Percentiles rank a stretch among this genome's conserved stretches.
These are phyloP conservation scores for Rhizopogon roseolus DNA, from an alignment of 768 basidiomycete species.

Conservation along the genomic window DNA sequence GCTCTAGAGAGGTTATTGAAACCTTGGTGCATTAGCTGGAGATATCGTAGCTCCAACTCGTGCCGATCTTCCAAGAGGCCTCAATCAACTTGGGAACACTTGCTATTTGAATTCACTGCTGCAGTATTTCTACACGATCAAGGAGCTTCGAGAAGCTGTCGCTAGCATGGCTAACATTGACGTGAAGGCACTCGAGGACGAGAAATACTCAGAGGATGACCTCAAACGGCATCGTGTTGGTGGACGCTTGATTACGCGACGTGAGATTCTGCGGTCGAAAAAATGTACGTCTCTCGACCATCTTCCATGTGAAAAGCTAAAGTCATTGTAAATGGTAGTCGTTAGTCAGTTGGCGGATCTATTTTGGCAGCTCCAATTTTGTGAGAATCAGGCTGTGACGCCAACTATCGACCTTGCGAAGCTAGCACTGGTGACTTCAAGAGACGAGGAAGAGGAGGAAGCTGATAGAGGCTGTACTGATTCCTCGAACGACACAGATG, in stretches of 20 bases:
- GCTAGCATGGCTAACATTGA: slow-evolving; percentile 51
- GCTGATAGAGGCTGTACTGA: slow-evolving; percentile 68
- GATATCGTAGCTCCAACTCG: slow-evolving; percentile 49
- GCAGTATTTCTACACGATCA: slow-evolving; percentile 96
- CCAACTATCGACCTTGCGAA: slow-evolving; percentile 87
- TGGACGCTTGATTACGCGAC: slow-evolving; percentile 73
- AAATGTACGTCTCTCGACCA: slow-evolving; percentile 54
- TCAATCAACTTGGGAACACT: slow-evolving; percentile 87
- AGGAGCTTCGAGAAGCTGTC: slow-evolving; percentile 77
- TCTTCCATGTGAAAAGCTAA: slow-evolving; percentile 3
- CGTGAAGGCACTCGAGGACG: slow-evolving; percentile 55
- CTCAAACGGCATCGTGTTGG: slow-evolving; percentile 83
- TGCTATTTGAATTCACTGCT: slow-evolving; percentile 82
- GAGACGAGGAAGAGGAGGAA: slow-evolving; percentile 87
- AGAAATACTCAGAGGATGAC: slow-evolving; percentile 76
- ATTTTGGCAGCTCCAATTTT: slow-evolving; percentile 71
- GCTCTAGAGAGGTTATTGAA: not conserved
- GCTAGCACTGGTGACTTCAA: slow-evolving; percentile 83
- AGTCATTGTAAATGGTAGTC: slow-evolving; percentile 42
- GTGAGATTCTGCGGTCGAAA: slow-evolving; percentile 79
- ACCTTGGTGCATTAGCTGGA: slow-evolving; percentile 45
- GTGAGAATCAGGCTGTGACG: slow-evolving; percentile 63
- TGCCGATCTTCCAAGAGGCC: slow-evolving; percentile 74
- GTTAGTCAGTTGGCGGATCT: slow-evolving; percentile 74
- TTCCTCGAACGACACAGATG: slow-evolving; percentile 83